Percentiles rank a stretch among this genome's conserved stretches.
These are phyloP conservation scores for Quercus cerris DNA, from an alignment of 306 rosid genomes.

Conservation along the genomic window DNA sequence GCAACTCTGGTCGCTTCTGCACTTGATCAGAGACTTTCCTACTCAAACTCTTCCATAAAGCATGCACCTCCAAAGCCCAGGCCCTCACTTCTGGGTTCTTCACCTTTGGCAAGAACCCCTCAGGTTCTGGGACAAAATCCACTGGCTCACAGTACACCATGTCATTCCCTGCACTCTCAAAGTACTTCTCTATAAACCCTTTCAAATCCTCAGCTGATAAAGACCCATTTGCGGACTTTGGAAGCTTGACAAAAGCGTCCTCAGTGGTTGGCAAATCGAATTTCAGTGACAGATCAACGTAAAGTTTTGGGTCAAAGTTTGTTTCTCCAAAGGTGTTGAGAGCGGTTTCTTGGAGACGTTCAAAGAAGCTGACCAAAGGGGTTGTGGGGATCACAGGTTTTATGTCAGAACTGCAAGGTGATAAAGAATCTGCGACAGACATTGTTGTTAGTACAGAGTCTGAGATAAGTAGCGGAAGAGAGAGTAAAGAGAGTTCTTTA, in stretches of 20 bases:
- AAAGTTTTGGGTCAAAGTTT: constrained; percentile 68
- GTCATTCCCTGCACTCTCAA: constrained; percentile 68
- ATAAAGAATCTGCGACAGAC: constrained; percentile 1
- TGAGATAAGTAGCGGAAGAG: background rate
- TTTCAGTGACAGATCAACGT: constrained; percentile 72
- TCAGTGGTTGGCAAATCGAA: constrained; percentile 33
- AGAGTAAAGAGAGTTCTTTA: background rate
- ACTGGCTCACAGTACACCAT: constrained; percentile 49
- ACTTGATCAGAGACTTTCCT: constrained; percentile 47
- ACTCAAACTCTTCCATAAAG: constrained; percentile 70
- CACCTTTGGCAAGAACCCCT: constrained; percentile 64
- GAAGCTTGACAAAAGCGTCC: constrained; percentile 50
- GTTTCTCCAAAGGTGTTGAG: constrained; percentile 34
- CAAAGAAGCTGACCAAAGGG: constrained; percentile 57
- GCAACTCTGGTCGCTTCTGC: constrained; percentile 39
- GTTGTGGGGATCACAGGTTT: constrained; percentile 35
- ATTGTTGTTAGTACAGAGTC: background rate
- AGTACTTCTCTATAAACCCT: constrained; percentile 27
- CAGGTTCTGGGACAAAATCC: constrained; percentile 59
- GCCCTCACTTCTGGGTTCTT: constrained; percentile 52
- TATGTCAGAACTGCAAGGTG: constrained; percentile 4
- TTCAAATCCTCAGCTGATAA: constrained; percentile 33
- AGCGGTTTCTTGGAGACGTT: constrained; percentile 56
- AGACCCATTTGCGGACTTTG: constrained; percentile 28
- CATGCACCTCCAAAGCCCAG: constrained; percentile 80